A percentile compares a stretch with the other conserved stretches of the same genome.
These are phyloP conservation scores for Aureobasidium sp. DNA, from an alignment of 2,329 filamentous ascomycete genomes.

Conservation along the genomic window DNA sequence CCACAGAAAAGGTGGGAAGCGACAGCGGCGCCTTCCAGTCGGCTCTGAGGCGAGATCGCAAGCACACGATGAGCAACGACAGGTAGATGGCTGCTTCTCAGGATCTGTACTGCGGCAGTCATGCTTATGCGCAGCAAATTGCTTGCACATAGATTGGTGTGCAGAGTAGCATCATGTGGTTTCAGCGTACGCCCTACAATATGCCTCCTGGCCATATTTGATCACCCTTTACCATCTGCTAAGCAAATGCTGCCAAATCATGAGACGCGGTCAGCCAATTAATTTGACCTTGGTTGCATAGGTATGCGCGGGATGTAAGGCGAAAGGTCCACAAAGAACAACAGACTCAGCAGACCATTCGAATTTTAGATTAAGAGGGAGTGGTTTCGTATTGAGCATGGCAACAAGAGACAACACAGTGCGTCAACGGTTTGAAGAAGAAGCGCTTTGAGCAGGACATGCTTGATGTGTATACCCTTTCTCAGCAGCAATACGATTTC, in stretches of 20 bases:
- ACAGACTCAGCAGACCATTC: background rate
- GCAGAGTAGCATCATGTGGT: conserved; percentile 3
- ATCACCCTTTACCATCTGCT: background rate
- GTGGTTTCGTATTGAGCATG: background rate
- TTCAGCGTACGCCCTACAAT: background rate
- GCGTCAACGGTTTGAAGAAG: background rate
- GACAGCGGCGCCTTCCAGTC: background rate
- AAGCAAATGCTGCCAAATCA: background rate
- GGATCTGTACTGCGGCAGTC: background rate
- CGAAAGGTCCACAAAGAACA: background rate
- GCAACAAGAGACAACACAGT: background rate
- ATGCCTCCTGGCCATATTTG: background rate
- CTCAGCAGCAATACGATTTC: background rate
- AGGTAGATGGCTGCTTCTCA: background rate
- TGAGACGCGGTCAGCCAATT: conserved; percentile 1
- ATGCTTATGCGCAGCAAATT: background rate
- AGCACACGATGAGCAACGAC: background rate
- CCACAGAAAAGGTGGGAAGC: background rate
- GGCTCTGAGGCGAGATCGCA: background rate
- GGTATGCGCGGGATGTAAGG: background rate
- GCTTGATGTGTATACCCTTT: background rate
- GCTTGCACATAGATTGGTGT: background rate
- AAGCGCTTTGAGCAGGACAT: background rate
- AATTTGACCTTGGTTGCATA: background rate
- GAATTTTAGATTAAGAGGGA: background rate